Evolutionary conservation across 306 rosid species (phyloP), one percentile per base, ranked within the genome.

Genomic region (Cicer yamashitae): DNA sequence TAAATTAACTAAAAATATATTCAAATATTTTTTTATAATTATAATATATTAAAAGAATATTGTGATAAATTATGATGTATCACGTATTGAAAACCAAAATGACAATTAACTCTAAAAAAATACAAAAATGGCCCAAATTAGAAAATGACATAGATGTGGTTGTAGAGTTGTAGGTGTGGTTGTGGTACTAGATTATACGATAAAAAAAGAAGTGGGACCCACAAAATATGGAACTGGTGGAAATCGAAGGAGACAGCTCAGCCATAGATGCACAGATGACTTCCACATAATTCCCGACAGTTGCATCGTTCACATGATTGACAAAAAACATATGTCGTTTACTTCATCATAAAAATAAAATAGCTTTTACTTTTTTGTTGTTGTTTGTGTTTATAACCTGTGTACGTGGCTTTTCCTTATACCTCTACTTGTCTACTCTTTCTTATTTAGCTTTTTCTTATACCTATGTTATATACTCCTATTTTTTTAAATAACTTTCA

Each of bases 241-340:
- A 30, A 59, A 13, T 43, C 1, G 18, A 9, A 25, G 43, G 50
- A 68, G 68, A 69, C 84, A 70, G 53, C 73, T 75, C 81, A 82
- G 84, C 78, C 10, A n/a, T 12, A 82, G 8, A 22, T 48, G 56
- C 69, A 64, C 81, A 12, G 80, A 79, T n/a, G 4, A 59, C 74
- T 75, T 73, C 86, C 81, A 58, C 67, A 76, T 79, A 70, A 77
- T 81, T 75, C 84, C 87, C 83, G 84, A 85, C 89, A 80, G 2
- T 62, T 22, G 66, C 72, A 64, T 73, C 14, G 2, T 43, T 80
- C 79, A 58, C 77, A 69, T 47, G 73, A 73, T 77, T 45, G 8
- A 34, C 0, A 8, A 77, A 80, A 52, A 20, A 67, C 70, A 50
- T 14, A 70, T 68, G 61, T 48, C 54, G 25, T 76, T 72, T 76